These are phyloP conservation scores for Kockiozyma suomiensis DNA, from an alignment of 805 yeast species.

Conservation along the genomic window DNA sequence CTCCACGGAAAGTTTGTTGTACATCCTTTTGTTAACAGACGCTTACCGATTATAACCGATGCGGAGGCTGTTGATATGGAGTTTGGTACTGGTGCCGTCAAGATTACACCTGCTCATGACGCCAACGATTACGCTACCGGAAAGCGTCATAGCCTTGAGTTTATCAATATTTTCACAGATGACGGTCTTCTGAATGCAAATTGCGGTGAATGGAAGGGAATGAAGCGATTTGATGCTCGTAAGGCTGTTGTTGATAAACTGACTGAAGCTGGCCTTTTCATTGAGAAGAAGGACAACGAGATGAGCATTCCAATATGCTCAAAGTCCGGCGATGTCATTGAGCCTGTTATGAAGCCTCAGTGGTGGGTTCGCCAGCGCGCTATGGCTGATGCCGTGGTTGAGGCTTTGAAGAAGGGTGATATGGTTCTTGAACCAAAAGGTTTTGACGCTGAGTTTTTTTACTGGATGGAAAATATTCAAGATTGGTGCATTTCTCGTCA, in stretches of 20 bases:
- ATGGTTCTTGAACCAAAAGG: slow-evolving; percentile 82
- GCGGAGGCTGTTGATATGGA: slow-evolving; percentile 97
- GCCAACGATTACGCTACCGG: slow-evolving; percentile 96
- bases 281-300: slow-evolving; percentile 90
- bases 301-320: slow-evolving; percentile 94
- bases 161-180: slow-evolving; percentile 88
- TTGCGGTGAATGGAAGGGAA: slow-evolving; percentile 91
- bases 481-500: slow-evolving; percentile 99
- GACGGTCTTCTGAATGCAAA: slow-evolving; percentile 87
- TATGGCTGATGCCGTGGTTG: slow-evolving; percentile 84
- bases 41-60: slow-evolving; percentile 86
- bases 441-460: slow-evolving; percentile 90
- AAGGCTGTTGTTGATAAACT: slow-evolving; percentile 75
- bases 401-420: slow-evolving; percentile 80
- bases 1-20: slow-evolving; percentile 89
- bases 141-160: slow-evolving; percentile 86
- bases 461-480: slow-evolving; percentile 93
- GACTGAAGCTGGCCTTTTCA: slow-evolving; percentile 69
- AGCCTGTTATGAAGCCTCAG: slow-evolving; percentile 96
- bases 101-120: slow-evolving; percentile 98
- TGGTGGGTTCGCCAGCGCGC: slow-evolving; percentile 97
- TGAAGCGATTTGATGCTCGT: slow-evolving; percentile 95
- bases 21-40: slow-evolving; percentile 87
- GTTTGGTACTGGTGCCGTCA: slow-evolving; percentile 99
- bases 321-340: slow-evolving; percentile 95